A percentile compares a stretch with the other conserved stretches of the same genome.
phyloP scores from a whole-genome alignment of 2,329 filamentous ascomycete genomes.

The Fusarium hainanense region DNA sequence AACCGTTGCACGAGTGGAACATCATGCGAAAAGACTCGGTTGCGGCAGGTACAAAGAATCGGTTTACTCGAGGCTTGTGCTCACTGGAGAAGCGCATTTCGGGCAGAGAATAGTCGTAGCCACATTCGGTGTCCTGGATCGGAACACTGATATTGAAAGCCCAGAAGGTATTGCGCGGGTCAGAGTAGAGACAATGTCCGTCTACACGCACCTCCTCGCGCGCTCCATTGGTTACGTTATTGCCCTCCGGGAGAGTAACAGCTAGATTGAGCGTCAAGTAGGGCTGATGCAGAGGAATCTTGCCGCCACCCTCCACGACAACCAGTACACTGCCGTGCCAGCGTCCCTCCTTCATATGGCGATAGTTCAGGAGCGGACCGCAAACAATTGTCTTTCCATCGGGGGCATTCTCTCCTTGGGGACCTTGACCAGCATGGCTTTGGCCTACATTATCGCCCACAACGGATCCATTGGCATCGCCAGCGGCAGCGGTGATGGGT shows the following conservation, averaged over 20 bases:
- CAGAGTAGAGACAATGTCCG: conserved; percentile 70
- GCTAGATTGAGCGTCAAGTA: conserved; percentile 64
- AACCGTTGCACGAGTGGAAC: conserved; percentile 99
- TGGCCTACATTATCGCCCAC: conserved; percentile 39
- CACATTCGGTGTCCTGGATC: conserved; percentile 74
- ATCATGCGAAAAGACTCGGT: conserved; percentile 96
- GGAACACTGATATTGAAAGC: conserved; percentile 85
- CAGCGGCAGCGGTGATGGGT: conserved; percentile 62
- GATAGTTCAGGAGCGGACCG: conserved; percentile 82
- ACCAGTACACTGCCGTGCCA: conserved; percentile 92
- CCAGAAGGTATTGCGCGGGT: conserved; percentile 86
- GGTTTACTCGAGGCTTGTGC: conserved; percentile 69
- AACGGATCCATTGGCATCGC: conserved; percentile 25
- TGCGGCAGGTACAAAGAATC: conserved; percentile 85
- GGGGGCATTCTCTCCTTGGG: conserved; percentile 35
- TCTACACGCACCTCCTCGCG: conserved; percentile 57
- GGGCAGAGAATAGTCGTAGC: conserved; percentile 82
- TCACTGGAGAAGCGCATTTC: conserved; percentile 70
- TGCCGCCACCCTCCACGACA: conserved; percentile 78
- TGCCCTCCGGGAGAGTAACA: conserved; percentile 44
- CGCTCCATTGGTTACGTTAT: conserved; percentile 45
- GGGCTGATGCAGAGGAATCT: conserved; percentile 68
- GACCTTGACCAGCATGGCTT: conserved; percentile 43
- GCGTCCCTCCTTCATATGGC: conserved; percentile 74
- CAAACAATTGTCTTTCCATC: conserved; percentile 72